These are phyloP conservation scores for Vitis amurensis DNA, from an alignment of 164 flowering plant genomes.

Conservation along the genomic window DNA sequence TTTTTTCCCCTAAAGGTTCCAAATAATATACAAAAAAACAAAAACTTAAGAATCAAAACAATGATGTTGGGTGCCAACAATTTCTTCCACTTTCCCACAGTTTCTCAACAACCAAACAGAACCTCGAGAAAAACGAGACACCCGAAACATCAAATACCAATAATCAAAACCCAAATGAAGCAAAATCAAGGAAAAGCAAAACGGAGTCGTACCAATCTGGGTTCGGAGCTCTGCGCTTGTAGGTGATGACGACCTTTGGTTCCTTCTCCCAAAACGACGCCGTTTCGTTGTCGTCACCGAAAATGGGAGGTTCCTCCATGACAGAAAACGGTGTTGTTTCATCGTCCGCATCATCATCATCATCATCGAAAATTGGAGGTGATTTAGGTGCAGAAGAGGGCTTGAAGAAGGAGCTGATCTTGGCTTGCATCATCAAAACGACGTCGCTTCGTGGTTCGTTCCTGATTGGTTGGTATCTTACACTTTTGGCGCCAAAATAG, in stretches of 20 bases:
- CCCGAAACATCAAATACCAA: neutral
- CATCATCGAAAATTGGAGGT: too few relatives aligned
- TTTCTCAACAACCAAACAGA: neutral
- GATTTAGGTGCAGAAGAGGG: too few relatives aligned
- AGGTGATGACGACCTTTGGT: constrained; percentile 37
- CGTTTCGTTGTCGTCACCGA: constrained; percentile 11
- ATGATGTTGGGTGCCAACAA: too few relatives aligned
- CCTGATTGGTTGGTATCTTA: too few relatives aligned
- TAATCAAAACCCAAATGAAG: neutral
- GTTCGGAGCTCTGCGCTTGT: constrained; percentile 36
- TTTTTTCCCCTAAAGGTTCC: neutral
- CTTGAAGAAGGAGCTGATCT: too few relatives aligned
- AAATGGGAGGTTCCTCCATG: too few relatives aligned
- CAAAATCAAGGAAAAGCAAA: neutral
- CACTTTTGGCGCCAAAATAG: too few relatives aligned
- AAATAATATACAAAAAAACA: neutral
- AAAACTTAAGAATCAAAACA: neutral
- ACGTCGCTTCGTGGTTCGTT: too few relatives aligned
- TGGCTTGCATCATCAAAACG: too few relatives aligned
- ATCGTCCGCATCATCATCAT: too few relatives aligned
- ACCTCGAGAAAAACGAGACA: neutral
- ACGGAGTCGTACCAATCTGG: constrained; percentile 8
- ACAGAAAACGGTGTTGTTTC: too few relatives aligned
- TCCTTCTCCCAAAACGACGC: constrained; percentile 11
- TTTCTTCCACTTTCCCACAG: too few relatives aligned